These are phyloP conservation scores for Solanum clarkiae DNA, from an alignment of 257 asterid species.

Conservation along the genomic window DNA sequence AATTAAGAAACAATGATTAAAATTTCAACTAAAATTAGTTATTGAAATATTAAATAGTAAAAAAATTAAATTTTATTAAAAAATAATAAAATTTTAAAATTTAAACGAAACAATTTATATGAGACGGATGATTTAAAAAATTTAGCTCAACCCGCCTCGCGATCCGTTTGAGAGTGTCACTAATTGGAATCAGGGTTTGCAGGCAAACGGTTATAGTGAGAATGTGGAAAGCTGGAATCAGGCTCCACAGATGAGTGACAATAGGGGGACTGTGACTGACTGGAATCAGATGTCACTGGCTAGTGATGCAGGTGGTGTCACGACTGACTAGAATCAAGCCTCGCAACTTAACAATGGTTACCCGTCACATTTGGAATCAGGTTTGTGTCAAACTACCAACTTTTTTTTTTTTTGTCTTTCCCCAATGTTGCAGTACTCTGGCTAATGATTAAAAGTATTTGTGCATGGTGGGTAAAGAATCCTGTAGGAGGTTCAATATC, in stretches of 20 bases:
- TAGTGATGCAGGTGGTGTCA: constrained; percentile 13
- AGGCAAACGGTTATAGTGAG: not conserved
- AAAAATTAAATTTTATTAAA: too few species aligned
- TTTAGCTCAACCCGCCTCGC: too few species aligned
- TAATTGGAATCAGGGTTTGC: constrained; percentile 40
- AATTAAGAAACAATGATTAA: too few species aligned
- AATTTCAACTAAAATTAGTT: too few species aligned
- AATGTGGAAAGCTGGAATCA: constrained; percentile 26
- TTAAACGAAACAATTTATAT: too few species aligned
- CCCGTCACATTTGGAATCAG: constrained; percentile 88
- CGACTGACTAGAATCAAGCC: constrained; percentile 44
- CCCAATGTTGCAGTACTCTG: not conserved
- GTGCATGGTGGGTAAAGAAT: constrained; percentile 41
- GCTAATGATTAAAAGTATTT: constrained; percentile 7
- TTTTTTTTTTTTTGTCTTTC: constrained; percentile 3
- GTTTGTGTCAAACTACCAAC: constrained; percentile 21
- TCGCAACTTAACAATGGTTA: constrained; percentile 44
- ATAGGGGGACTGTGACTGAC: not conserved
- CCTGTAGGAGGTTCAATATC: constrained; percentile 53
- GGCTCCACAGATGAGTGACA: constrained; percentile 23
- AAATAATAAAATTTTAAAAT: too few species aligned
- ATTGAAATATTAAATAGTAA: too few species aligned
- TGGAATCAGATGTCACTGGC: constrained; percentile 16
- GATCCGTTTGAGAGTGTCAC: constrained; percentile 13
- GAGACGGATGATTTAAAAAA: too few species aligned